Evolutionary conservation across 768 basidiomycete species (phyloP), one percentile per base, ranked within the genome.

Genomic region (Lenzites betulinus): DNA sequence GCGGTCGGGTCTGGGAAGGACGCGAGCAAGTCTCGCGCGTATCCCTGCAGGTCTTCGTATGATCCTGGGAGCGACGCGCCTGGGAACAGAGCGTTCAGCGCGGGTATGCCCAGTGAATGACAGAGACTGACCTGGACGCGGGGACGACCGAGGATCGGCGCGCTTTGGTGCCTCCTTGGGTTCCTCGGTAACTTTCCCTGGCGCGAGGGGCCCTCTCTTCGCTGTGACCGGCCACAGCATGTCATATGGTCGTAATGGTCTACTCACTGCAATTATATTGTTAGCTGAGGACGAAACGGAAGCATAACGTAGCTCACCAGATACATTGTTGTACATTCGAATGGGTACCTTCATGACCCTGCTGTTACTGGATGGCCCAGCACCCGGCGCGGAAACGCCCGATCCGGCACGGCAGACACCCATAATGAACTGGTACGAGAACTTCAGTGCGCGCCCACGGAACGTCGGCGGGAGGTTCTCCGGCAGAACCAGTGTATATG

Each of bases 301-400:
- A 1, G 13, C 39, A 25, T 6, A 47, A 41, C 23, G 30, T 28
- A 15, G 71, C 86, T 51, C 65, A 94, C 95, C 84, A 47, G 84
- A 77, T 58, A 97, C 91, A 64, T 95, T 79, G 59, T 93, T 95
- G 75, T 97, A 98, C 6, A 98, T 79, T 23, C 94, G 78, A 46
- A 99, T 88, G 0, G 96, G 96, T 1, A 98, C 89, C 51, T 90
- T 91, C 89, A 96, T 92, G 2, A 95, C 83, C 35, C 86, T 77
- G 73, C 91, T 90, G 57, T 79, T 78, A 66, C 83, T 84, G 63
- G 78, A 82, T 36, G 73, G 77, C 44, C 77, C 78, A 13, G 71
- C 69, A 25, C 59, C 61, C 13, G 64, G 33, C 26, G 63, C 47
- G 1, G 51, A 33, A 33, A 33, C 30, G 13, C 46, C 50, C 13